These are phyloP conservation scores for Sarocladium strictum DNA, from an alignment of 2,329 filamentous ascomycete genomes.

Conservation along the genomic window DNA sequence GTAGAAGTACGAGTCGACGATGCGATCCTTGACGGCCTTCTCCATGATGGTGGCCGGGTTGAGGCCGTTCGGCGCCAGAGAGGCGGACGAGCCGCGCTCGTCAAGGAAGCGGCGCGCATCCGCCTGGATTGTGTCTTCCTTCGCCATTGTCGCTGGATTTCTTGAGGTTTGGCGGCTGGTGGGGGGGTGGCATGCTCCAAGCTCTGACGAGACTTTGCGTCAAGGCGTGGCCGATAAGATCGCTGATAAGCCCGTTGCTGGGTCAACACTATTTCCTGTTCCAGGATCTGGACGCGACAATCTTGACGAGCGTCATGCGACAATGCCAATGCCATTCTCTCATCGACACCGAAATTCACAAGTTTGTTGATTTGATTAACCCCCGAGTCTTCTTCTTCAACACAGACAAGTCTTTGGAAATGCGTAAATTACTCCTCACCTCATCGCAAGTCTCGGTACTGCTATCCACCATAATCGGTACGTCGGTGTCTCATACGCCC, in stretches of 20 bases:
- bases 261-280: constrained; percentile 27
- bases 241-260: constrained; percentile 28
- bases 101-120: constrained; percentile 81
- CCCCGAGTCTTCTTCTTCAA: no score
- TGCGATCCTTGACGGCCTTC: constrained; percentile 90
- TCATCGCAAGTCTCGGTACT: constrained; percentile 66
- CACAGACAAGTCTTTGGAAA: constrained; percentile 12
- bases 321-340: no score
- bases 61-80: constrained; percentile 76
- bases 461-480: constrained; percentile 59
- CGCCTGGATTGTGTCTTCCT: constrained; percentile 58
- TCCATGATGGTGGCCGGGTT: constrained; percentile 96
- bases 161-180: constrained; percentile 11
- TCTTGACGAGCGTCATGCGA: not conserved
- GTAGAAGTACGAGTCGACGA: constrained; percentile 94
- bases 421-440: constrained; percentile 52
- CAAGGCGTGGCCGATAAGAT: constrained; percentile 29
- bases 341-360: no score
- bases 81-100: constrained; percentile 74
- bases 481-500: constrained; percentile 17
- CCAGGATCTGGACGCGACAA: not conserved
- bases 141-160: constrained; percentile 21
- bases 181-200: constrained; percentile 10
- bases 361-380: no score
- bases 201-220: constrained; percentile 9